Base-by-base conservation (phyloP, 805 yeast genomes). In the Metschnikowia picachoensis region DNA sequence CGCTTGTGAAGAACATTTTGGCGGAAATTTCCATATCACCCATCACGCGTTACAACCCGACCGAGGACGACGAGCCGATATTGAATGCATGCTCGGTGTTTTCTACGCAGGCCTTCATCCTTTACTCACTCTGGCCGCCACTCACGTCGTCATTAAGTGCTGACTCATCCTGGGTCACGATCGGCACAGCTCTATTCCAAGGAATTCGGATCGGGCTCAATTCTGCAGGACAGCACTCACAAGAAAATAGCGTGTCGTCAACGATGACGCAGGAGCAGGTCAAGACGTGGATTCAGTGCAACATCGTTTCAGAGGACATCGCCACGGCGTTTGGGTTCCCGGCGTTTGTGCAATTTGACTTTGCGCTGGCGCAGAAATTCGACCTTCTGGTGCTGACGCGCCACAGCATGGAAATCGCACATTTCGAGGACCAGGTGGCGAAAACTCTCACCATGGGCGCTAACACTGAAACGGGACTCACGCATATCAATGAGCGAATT, bases 281-380 rank as follows among this genome's bases (percentile, higher is more conserved):
- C 30, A 77, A 84, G 48, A 92, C 99, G 0, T 92, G 99, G 99
- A 79, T 88, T n/a, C 79, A 88, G 10, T 89, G 97, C 60, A 94
- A 94, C 60, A 78, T 87, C 17, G 95, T 87, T 0, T 85, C 95
- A 2, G 98, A 94, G 64, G 79, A 85, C 2, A 83, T 94, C 50
- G 96, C 96, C 3, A 82, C 95, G 2, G 84, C 95, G 10, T 89
- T 90, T 67, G 99, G 99, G 15, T 91, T 86, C 60, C 99, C 98
- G 0, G 89, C 95, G 0, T 90, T 89, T 65, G 91, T 87, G 4
- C 87, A 84, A 48, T 87, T 90, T 59, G 96, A 89, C 61, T 76
- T 78, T 54, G 65, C 77, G 37, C 73, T 78, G 10, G 77, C 74
- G 11, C 64, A 76, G n/a, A 62, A 53, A 30, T 55, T 60, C 20